Conservation (phyloP, 345 rosid genomes). For the Brassica incana region DNA sequence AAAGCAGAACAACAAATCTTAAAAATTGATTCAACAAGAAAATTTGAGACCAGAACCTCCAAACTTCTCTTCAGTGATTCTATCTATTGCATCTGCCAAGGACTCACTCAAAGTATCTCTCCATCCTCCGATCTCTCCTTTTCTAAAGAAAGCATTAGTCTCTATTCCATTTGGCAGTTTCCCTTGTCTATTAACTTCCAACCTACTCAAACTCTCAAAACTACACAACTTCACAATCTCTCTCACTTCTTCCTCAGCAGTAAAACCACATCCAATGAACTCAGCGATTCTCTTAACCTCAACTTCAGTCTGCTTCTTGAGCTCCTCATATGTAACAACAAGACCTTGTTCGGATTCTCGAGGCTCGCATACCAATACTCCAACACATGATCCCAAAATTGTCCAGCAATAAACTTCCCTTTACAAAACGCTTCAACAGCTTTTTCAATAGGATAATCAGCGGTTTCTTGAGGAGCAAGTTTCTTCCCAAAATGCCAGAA, state of each 20-base stretch:
- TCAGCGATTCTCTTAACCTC: constrained; percentile 31
- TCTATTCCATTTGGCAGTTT: constrained; percentile 39
- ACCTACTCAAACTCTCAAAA: constrained; percentile 32
- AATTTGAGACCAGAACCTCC: background rate
- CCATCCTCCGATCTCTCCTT: constrained; percentile 42
- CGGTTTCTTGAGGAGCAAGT: constrained; percentile 31
- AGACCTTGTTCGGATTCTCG: constrained; percentile 23
- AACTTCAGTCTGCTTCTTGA: constrained; percentile 7
- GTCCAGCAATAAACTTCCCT: constrained; percentile 45
- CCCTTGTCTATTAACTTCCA: constrained; percentile 40
- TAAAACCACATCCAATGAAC: constrained; percentile 36
- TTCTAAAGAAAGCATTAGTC: constrained; percentile 29
- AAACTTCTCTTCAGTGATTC: constrained; percentile 17
- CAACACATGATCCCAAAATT: constrained; percentile 40
- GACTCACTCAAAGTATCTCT: constrained; percentile 35
- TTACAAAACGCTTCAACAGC: constrained; percentile 47
- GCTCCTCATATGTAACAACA: constrained; percentile 43
- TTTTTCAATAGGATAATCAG: constrained; percentile 37
- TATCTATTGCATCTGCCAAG: constrained; percentile 11
- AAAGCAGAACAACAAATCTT: background rate
- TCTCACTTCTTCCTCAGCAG: constrained; percentile 16
- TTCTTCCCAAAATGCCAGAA: constrained; percentile 58
- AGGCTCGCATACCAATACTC: constrained; percentile 40
- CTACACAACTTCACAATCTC: constrained; percentile 38
- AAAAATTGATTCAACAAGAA: background rate